Conservation (phyloP, 2,329 filamentous ascomycete species). For the Fusarium denticulatum region DNA sequence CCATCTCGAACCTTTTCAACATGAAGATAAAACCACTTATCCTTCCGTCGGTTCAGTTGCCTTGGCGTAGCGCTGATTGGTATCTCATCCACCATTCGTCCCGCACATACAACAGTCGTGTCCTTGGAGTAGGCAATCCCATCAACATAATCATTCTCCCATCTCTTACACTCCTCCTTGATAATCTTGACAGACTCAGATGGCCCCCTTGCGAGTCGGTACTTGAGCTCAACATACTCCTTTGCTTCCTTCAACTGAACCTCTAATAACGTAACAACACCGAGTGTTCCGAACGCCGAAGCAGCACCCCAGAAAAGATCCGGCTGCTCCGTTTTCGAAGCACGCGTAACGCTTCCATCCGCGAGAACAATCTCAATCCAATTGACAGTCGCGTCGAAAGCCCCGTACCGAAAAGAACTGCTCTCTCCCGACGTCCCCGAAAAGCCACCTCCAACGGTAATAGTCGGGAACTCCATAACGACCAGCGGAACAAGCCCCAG, state of each 20-base stretch:
- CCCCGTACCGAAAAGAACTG: constrained; percentile 73
- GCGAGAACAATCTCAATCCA: constrained; percentile 73
- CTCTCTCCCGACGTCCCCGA: constrained; percentile 74
- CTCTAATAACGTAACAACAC: constrained; percentile 72
- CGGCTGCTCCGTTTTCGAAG: constrained; percentile 62
- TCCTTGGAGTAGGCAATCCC: constrained; percentile 70
- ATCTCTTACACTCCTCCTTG: constrained; percentile 52
- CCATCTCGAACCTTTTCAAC: constrained; percentile 57
- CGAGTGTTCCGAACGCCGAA: constrained; percentile 72
- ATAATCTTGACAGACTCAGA: constrained; percentile 55
- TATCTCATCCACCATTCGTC: constrained; percentile 62
- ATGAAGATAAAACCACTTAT: constrained; percentile 81
- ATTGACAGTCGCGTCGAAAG: constrained; percentile 70
- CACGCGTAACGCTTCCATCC: constrained; percentile 64
- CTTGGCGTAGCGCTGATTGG: constrained; percentile 49
- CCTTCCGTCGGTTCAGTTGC: constrained; percentile 65
- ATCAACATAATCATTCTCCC: constrained; percentile 71
- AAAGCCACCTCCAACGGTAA: constrained; percentile 75
- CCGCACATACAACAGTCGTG: constrained; percentile 68
- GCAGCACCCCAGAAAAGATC: constrained; percentile 74
- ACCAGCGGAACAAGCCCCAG: constrained; percentile 70
- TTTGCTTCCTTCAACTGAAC: constrained; percentile 66
- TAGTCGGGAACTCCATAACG: constrained; percentile 78
- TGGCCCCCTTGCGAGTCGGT: constrained; percentile 57
- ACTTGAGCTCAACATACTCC: constrained; percentile 66